Base-by-base conservation (phyloP, 2,329 filamentous ascomycete species). In the Fusarium phyllophilum region DNA sequence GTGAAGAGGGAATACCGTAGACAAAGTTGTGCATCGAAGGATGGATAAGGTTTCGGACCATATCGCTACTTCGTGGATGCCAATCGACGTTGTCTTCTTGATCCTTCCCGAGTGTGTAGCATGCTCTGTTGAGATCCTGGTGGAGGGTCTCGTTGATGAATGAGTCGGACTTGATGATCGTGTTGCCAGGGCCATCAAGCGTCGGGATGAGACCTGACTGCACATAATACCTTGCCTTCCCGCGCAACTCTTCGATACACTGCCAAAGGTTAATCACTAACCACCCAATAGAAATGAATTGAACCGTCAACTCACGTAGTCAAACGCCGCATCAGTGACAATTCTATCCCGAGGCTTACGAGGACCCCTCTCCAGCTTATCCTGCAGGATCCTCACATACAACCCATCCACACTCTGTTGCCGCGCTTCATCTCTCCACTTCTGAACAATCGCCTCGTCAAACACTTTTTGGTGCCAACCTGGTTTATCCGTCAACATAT, bases 401-500 rank as follows among this genome's bases (percentile, higher is more conserved):
- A 67, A 39, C 5, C 44, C 46, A 45, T 52, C 49, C n/a, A 64
- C 51, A 41, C 26, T 44, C 39, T 41, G 54, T 13, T 31, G 34
- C 3, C 55, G 60, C 2, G 60, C 68, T 24, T 72, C 65, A 5
- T 63, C 15, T 14, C 48, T 33, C 66, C 66, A 69, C 22, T 52
- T 66, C 10, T 58, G 51, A 17, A 34, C 56, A 22, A 70, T 67
- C 2, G 26, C 15, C 20, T 67, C 51, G 24, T 79, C 46, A 18
- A 71, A 66, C 3, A 78, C 70, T 15, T 78, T 78, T 14, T 54
- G 51, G 12, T 77, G 55, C 74, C 74, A 79, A 33, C 74, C 67
- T 17, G 72, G 70, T 31, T 79, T 78, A 24, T 79, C 77, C 3
- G 76, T 79, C 13, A 77, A 44, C 10, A 24, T 45, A 39, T 79